Percentiles rank a stretch among this genome's conserved stretches.
phyloP scores from a whole-genome alignment of 108 stramenopile genomes.

The Stephanodiscus minutulus region DNA sequence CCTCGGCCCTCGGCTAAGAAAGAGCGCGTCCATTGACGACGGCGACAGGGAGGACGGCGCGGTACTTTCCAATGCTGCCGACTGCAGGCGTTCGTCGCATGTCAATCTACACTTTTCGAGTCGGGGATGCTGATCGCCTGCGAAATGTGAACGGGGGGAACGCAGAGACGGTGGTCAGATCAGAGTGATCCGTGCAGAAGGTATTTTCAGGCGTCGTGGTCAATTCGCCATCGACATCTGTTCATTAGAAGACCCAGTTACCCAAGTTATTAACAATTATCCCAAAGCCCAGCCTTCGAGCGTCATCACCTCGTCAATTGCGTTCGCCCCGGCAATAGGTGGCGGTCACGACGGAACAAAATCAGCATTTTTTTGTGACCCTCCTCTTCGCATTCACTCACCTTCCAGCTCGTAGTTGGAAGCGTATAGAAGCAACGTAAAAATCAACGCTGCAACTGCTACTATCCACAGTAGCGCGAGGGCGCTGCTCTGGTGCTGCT shows the following conservation, averaged over 20 bases:
- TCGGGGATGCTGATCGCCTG: conserved; percentile 6
- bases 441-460: conserved; percentile 2
- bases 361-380: conserved; percentile 6
- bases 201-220: background rate
- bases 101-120: conserved; percentile 12
- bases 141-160: background rate
- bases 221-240: background rate
- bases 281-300: background rate
- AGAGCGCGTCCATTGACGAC: conserved; percentile 3
- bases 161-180: background rate
- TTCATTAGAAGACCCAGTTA: background rate
- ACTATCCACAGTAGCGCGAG: conserved; percentile 4
- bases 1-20: conserved; percentile 5
- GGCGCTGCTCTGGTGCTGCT: conserved; percentile 7
- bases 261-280: background rate
- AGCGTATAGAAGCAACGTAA: conserved; percentile 3
- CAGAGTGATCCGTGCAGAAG: conserved; percentile 7
- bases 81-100: conserved; percentile 29
- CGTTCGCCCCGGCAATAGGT: background rate
- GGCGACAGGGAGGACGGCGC: conserved; percentile 12
- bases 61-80: conserved; percentile 20
- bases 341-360: conserved; percentile 3
- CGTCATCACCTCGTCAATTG: background rate
- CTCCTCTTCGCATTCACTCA: conserved; percentile 6
- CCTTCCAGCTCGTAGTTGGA: conserved; percentile 19